A percentile compares a stretch with the other conserved stretches of the same genome.
Evolutionary conservation across 148 eudicot genomes (phyloP).

Genomic region (Rhododendron mucronatum): DNA sequence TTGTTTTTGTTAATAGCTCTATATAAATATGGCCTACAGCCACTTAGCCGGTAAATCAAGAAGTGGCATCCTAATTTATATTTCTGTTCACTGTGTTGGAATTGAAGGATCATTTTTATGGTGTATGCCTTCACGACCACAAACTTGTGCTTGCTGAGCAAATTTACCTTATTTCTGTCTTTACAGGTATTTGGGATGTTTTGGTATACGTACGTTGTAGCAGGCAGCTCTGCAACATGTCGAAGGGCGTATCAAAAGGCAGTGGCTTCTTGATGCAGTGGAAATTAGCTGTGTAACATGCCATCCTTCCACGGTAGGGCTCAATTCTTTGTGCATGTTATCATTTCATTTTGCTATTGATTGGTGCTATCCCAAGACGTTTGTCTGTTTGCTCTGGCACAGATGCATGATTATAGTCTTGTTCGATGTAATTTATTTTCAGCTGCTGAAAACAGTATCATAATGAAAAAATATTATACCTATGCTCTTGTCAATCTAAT

Average conservation of each 20-base stretch:
- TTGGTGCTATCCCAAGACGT: not conserved
- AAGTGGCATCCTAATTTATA: not conserved
- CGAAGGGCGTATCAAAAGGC: constrained; percentile 56
- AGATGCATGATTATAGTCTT: not conserved
- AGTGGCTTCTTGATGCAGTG: constrained; percentile 77
- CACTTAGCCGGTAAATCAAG: not conserved
- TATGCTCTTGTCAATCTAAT: not conserved
- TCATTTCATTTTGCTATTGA: not conserved
- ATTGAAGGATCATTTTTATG: no score
- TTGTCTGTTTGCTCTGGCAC: not conserved
- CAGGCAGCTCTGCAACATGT: constrained; percentile 48
- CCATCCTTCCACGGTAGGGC: constrained; percentile 76
- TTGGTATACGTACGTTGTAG: constrained; percentile 47
- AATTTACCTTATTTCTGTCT: not conserved
- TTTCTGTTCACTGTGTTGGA: not conserved
- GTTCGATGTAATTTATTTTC: constrained; percentile 13
- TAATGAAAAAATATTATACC: not conserved
- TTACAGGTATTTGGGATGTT: constrained; percentile 73
- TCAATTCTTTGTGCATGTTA: not conserved
- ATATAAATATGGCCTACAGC: not conserved
- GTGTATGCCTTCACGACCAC: not conserved
- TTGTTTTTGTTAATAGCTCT: not conserved
- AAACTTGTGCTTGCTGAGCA: not conserved
- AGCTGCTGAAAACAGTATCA: not conserved
- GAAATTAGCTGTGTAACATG: constrained; percentile 80